Conservation (phyloP, 2,329 filamentous ascomycete species). For the Tolypocladium nubicola region DNA sequence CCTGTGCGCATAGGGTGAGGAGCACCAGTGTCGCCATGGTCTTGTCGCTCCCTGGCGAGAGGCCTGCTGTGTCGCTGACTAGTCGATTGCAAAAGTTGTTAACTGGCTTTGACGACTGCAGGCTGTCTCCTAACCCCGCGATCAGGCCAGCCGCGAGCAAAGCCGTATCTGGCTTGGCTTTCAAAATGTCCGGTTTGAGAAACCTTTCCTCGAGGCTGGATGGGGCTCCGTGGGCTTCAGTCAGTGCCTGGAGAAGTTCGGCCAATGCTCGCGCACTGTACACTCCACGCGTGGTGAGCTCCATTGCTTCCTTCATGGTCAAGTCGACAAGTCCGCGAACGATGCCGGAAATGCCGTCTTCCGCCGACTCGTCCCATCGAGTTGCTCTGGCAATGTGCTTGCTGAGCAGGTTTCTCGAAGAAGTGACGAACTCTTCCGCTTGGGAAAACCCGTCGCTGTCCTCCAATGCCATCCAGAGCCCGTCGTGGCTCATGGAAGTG, state of each 20-base stretch:
- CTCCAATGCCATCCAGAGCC: slow-evolving; percentile 34
- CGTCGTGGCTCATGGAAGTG: slow-evolving; percentile 29
- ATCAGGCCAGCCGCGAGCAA: slow-evolving; percentile 40
- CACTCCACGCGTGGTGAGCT: slow-evolving; percentile 31
- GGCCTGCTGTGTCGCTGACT: slow-evolving; percentile 48
- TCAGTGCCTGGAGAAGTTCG: slow-evolving; percentile 35
- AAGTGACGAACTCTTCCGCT: slow-evolving; percentile 32
- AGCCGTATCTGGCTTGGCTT: slow-evolving; percentile 32
- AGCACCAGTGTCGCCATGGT: slow-evolving; percentile 40
- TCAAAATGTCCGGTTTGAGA: slow-evolving; percentile 33
- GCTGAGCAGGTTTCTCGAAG: slow-evolving; percentile 26
- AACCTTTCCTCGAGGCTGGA: slow-evolving; percentile 36
- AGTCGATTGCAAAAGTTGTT: slow-evolving; percentile 48
- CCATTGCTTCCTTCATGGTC: slow-evolving; percentile 31
- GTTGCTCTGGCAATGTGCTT: slow-evolving; percentile 19
- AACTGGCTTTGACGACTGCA: slow-evolving; percentile 35
- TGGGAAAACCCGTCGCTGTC: slow-evolving; percentile 23
- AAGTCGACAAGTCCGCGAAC: slow-evolving; percentile 31
- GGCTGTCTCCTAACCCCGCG: slow-evolving; percentile 38
- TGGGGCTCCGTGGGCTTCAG: slow-evolving; percentile 35
- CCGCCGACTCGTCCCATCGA: slow-evolving; percentile 26
- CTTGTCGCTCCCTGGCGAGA: slow-evolving; percentile 29
- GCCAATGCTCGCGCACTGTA: slow-evolving; percentile 44
- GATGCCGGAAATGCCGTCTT: slow-evolving; percentile 22
- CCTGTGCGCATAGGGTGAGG: slow-evolving; percentile 38